Percentiles rank a stretch among this genome's conserved stretches.
Evolutionary conservation across 2,329 filamentous ascomycete genomes (phyloP).

Genomic region (Sordariomycetes sp.): DNA sequence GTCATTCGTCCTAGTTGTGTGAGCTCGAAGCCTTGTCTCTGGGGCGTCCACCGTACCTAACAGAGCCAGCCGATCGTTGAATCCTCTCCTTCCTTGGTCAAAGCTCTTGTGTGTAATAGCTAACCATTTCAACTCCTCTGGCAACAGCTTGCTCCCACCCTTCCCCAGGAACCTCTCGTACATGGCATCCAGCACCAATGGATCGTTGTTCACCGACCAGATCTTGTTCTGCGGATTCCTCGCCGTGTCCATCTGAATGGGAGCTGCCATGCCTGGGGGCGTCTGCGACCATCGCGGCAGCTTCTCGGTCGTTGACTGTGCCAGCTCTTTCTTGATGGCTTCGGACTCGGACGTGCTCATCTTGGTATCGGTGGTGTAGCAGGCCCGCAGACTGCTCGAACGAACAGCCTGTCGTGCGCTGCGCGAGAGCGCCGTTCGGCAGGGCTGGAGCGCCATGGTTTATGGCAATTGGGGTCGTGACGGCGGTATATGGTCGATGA

Average conservation of each 20-base stretch:
- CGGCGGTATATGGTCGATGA: background rate
- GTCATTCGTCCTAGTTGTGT: slow-evolving; percentile 21
- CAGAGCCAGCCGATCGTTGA: slow-evolving; percentile 88
- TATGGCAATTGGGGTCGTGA: background rate
- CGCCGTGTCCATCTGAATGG: slow-evolving; percentile 52
- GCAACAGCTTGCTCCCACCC: slow-evolving; percentile 63
- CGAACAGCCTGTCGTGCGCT: slow-evolving; percentile 14
- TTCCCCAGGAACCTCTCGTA: slow-evolving; percentile 69
- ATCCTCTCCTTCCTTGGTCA: slow-evolving; percentile 86
- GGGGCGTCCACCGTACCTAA: slow-evolving; percentile 53
- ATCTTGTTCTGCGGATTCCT: slow-evolving; percentile 41
- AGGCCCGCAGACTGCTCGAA: slow-evolving; percentile 15
- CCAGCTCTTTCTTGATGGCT: slow-evolving; percentile 12
- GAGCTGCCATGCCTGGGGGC: slow-evolving; percentile 59
- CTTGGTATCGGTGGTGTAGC: slow-evolving; percentile 17
- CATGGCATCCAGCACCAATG: slow-evolving; percentile 63
- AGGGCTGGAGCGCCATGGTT: slow-evolving; percentile 23
- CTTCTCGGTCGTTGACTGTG: background rate
- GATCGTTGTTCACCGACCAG: slow-evolving; percentile 69
- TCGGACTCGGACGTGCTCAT: slow-evolving; percentile 11
- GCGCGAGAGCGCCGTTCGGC: slow-evolving; percentile 17
- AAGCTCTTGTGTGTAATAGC: slow-evolving; percentile 98
- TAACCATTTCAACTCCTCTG: slow-evolving; percentile 93
- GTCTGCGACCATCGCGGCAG: slow-evolving; percentile 62
- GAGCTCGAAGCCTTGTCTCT: background rate